Conservation (phyloP, 352 stramenopile genomes). For the Phytophthora parvispora region DNA sequence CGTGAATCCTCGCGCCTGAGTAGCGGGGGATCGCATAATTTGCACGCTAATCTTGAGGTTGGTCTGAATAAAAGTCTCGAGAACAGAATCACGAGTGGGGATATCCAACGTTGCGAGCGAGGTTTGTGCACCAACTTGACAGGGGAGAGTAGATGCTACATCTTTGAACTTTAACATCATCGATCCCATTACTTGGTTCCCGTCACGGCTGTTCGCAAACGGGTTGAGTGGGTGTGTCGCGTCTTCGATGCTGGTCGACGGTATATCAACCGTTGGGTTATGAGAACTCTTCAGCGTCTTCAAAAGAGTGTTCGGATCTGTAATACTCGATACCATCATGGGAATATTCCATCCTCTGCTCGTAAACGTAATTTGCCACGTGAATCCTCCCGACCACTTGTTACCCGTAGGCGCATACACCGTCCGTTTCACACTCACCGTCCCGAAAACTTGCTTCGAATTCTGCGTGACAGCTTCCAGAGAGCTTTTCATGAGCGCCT, state of each 20-base stretch:
- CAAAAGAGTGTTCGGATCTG: not conserved
- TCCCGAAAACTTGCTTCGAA: constrained; percentile 84
- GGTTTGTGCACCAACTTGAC: constrained; percentile 50
- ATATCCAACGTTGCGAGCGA: constrained; percentile 32
- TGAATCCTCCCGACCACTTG: constrained; percentile 96
- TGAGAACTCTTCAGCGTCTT: not conserved
- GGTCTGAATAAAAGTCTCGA: constrained; percentile 52
- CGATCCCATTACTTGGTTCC: constrained; percentile 92
- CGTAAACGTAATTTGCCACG: constrained; percentile 95
- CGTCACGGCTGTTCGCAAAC: constrained; percentile 72
- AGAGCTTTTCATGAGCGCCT: constrained; percentile 64
- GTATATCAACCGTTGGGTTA: constrained; percentile 2
- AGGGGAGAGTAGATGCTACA: constrained; percentile 43
- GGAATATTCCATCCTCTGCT: constrained; percentile 89
- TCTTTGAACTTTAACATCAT: constrained; percentile 78
- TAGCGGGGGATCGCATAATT: constrained; percentile 68
- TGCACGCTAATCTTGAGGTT: constrained; percentile 54
- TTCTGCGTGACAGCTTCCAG: constrained; percentile 51
- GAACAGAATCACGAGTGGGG: constrained; percentile 38
- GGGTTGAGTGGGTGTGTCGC: constrained; percentile 13
- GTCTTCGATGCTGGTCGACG: constrained; percentile 59
- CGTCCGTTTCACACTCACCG: constrained; percentile 79
- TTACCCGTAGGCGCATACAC: constrained; percentile 80
- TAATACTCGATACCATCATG: constrained; percentile 49
- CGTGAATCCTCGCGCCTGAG: constrained; percentile 77